Percentiles rank a stretch among this genome's conserved stretches.
Conservation (phyloP, 148 eudicot species). For the Dianthus caryophyllus region DNA sequence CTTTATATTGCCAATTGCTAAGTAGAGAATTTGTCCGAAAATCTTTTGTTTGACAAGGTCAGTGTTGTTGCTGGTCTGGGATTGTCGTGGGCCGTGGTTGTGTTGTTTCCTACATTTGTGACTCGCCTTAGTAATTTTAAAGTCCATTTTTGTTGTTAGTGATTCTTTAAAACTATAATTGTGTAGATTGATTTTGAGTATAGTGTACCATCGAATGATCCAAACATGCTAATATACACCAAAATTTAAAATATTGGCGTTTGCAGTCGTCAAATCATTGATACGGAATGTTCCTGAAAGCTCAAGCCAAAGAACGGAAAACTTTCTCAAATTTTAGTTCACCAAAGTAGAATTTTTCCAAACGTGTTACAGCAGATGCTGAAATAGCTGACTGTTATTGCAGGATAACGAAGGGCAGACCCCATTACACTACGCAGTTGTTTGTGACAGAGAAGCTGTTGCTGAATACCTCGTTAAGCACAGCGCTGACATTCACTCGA, state of each 20-base stretch:
- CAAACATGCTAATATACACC: no score
- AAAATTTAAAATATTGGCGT: no score
- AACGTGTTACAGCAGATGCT: background rate
- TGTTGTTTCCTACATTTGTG: background rate
- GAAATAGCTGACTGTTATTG: slow-evolving; percentile 10
- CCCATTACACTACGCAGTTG: slow-evolving; percentile 87
- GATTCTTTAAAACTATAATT: no score
- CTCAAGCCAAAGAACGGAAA: no score
- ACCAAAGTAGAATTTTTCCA: no score
- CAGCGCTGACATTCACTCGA: slow-evolving; percentile 47
- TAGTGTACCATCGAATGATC: no score
- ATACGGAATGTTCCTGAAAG: no score
- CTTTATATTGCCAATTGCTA: background rate
- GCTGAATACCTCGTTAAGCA: slow-evolving; percentile 77
- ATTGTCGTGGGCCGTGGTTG: background rate
- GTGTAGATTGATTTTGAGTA: no score
- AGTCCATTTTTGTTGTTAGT: no score
- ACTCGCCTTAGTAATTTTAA: no score
- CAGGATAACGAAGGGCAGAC: slow-evolving; percentile 95
- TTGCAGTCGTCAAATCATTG: no score
- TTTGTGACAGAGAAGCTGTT: slow-evolving; percentile 79
- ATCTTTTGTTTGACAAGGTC: background rate
- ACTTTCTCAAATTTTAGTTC: no score
- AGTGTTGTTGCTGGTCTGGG: background rate
- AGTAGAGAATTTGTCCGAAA: background rate